Evolutionary conservation across 768 basidiomycete genomes (phyloP).

Genomic region (Russula foetens): DNA sequence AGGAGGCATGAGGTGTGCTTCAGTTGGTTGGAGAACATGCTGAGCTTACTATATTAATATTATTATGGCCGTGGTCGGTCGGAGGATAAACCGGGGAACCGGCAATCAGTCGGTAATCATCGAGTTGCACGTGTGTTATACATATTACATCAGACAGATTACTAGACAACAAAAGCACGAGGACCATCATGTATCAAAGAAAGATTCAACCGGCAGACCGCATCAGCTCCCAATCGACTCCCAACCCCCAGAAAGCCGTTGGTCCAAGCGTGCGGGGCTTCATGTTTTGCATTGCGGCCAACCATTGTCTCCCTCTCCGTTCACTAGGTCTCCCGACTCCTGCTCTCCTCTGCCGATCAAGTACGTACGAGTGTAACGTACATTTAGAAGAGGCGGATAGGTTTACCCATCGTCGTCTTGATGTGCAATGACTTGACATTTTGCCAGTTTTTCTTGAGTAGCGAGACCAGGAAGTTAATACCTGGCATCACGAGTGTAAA

Average conservation of each 20-base stretch:
- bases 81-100: no score
- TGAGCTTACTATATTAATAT: no score
- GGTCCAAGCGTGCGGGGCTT: constrained; percentile 51
- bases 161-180: background rate
- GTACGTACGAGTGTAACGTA: background rate
- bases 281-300: constrained; percentile 75
- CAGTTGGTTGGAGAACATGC: no score
- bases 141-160: background rate
- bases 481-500: constrained; percentile 35
- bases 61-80: no score
- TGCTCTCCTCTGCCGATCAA: constrained; percentile 15
- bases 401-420: constrained; percentile 99
- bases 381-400: constrained; percentile 82
- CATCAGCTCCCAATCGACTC: constrained; percentile 91
- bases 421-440: constrained; percentile 98
- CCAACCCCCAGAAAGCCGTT: constrained; percentile 37
- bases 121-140: no score
- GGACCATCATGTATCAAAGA: constrained; percentile 55
- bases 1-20: background rate
- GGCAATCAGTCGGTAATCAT: no score
- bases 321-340: constrained; percentile 20
- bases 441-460: constrained; percentile 99
- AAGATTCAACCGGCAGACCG: constrained; percentile 47
- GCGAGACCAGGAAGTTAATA: constrained; percentile 99
- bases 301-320: constrained; percentile 21